Evolutionary conservation across 2,329 filamentous ascomycete species (phyloP).

Genomic region (Colletotrichum limetticola): DNA sequence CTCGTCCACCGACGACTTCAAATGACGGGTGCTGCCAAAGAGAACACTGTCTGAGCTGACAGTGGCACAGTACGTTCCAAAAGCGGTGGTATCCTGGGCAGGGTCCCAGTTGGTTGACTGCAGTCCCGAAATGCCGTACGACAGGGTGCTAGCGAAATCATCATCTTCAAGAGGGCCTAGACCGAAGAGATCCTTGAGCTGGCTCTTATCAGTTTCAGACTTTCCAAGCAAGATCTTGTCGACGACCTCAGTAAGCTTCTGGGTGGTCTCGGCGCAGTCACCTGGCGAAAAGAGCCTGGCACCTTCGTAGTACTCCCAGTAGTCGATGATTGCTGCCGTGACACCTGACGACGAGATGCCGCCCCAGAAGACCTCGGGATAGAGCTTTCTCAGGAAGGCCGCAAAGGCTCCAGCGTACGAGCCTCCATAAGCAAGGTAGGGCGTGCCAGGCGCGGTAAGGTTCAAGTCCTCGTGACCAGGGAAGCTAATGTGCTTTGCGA

Average conservation of each 20-base stretch:
- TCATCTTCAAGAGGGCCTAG: slow-evolving; percentile 55
- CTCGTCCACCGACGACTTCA: slow-evolving; percentile 47
- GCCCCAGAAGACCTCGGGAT: slow-evolving; percentile 83
- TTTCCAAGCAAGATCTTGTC: slow-evolving; percentile 61
- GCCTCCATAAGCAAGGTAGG: slow-evolving; percentile 85
- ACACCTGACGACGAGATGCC: slow-evolving; percentile 85
- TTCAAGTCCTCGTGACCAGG: slow-evolving; percentile 74
- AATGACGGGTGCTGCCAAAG: slow-evolving; percentile 52
- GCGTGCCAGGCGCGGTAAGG: slow-evolving; percentile 71
- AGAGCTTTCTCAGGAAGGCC: slow-evolving; percentile 79
- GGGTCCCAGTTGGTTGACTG: slow-evolving; percentile 67
- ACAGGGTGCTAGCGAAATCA: slow-evolving; percentile 60
- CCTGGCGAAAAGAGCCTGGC: slow-evolving; percentile 60
- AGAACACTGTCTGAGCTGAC: slow-evolving; percentile 54
- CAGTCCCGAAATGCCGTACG: slow-evolving; percentile 52
- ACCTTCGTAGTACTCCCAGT: slow-evolving; percentile 71
- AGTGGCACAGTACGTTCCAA: slow-evolving; percentile 60
- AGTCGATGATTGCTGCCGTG: slow-evolving; percentile 80
- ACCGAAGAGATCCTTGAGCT: slow-evolving; percentile 57
- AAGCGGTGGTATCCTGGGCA: slow-evolving; percentile 49
- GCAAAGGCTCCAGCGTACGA: slow-evolving; percentile 86
- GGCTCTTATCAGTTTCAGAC: slow-evolving; percentile 42
- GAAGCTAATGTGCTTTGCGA: slow-evolving; percentile 78
- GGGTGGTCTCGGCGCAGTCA: slow-evolving; percentile 72
- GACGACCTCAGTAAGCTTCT: slow-evolving; percentile 63